These are phyloP conservation scores for Carex cristatella DNA, from an alignment of 176 grass and related monocot genomes.

Conservation along the genomic window DNA sequence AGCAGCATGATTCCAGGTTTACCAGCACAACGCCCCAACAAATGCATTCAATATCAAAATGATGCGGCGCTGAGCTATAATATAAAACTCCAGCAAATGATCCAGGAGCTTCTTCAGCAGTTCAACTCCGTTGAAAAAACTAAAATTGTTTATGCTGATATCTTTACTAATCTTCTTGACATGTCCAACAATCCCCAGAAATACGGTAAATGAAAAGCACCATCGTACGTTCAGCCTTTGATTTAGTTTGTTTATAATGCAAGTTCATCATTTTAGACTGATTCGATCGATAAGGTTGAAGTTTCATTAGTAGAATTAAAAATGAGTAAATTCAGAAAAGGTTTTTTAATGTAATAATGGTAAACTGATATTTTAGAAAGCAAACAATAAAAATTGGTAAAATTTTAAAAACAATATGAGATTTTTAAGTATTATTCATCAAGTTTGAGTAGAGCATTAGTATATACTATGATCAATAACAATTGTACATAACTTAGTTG, in stretches of 20 bases:
- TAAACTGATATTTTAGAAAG: background rate
- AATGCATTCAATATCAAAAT: background rate
- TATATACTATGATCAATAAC: background rate
- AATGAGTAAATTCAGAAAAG: background rate
- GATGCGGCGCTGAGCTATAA: background rate
- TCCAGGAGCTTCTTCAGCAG: background rate
- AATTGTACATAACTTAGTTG: background rate
- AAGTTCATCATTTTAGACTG: background rate
- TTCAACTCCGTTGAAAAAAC: background rate
- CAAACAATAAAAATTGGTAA: no score
- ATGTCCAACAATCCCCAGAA: background rate
- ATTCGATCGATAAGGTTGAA: background rate
- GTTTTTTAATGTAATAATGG: no score
- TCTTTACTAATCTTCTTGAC: background rate
- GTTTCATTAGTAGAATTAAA: background rate
- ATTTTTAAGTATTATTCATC: no score
- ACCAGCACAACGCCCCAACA: background rate
- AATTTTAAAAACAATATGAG: no score
- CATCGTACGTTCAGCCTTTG: background rate
- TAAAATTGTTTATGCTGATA: background rate
- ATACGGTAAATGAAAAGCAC: background rate
- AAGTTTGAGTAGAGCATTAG: no score
- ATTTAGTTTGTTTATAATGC: background rate
- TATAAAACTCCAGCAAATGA: conserved; percentile 5
- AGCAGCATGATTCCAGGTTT: background rate